Evolutionary conservation across 371 early-diverging fungal species (phyloP), one percentile per base, ranked within the genome.

Genomic region (Syncephalastrum monosporum): DNA sequence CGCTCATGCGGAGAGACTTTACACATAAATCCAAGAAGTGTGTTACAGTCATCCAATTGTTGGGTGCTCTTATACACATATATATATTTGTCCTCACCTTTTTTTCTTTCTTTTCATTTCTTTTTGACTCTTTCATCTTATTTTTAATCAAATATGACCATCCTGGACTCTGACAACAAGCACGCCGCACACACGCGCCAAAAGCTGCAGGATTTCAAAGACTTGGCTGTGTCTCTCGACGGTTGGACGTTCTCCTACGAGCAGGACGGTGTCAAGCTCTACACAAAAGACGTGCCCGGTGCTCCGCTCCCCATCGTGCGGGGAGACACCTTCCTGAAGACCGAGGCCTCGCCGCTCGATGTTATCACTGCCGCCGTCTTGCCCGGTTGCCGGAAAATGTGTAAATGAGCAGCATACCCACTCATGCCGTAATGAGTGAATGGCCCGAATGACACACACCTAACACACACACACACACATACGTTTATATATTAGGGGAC

Each of bases 121-220:
- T 51, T n/a, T 51, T 27, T 24, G 24, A 6, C 16, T 27, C 48
- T 25, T 60, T 23, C 42, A 41, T 41, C 47, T 48, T 47, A 16
- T 51, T 51, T 23, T 16, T 51, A 38, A 4, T 12, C 49, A 61
- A 33, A 44, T 45, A 49, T 70, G 72, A 42, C 56, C 53, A 52
- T 64, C 48, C 27, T 64, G 13, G 65, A 64, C 49, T 57, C 61
- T 41, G 50, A 54, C 60, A 58, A 67, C 42, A 63, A 60, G 47
- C 68, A 67, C 48, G 62, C 68, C 53, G 68, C 38, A n/a, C 38
- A 41, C 14, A 50, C 55, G 38, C 63, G 63, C 47, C 51, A 67
- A 49, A 51, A 45, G 15, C 44, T 67, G 27, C 43, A 25, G n/a
- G 44, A 67, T 15, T 41, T 67, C 54, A 67, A 67, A 55, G 60